Evolutionary conservation across 163 green algal species (phyloP).

Genomic region (Volvox carteri): DNA sequence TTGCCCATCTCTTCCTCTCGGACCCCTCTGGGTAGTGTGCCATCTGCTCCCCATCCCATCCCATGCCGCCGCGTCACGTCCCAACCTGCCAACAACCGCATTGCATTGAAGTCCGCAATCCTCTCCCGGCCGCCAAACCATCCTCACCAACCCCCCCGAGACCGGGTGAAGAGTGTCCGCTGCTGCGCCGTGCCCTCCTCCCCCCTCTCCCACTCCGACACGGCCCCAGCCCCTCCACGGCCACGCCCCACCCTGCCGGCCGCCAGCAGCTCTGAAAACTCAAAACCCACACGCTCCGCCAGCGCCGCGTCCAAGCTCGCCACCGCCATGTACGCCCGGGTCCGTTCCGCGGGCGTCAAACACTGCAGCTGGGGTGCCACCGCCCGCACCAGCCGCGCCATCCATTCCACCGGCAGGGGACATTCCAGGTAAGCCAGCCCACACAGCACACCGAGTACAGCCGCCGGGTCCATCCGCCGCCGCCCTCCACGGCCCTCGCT

Average conservation of each 20-base stretch:
- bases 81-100: too few relatives aligned
- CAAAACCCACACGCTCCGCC: constrained; percentile 31
- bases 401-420: constrained; percentile 28
- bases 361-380: constrained; percentile 4
- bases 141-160: constrained; percentile 33
- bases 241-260: background rate
- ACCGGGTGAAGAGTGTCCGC: constrained; percentile 27
- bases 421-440: constrained; percentile 25
- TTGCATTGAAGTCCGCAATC: too few relatives aligned
- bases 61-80: too few relatives aligned
- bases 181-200: constrained; percentile 50
- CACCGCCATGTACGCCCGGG: constrained; percentile 19
- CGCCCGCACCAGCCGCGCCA: constrained; percentile 14
- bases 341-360: background rate
- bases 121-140: too few relatives aligned
- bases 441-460: background rate
- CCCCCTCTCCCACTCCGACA: background rate
- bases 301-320: constrained; percentile 28
- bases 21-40: too few relatives aligned
- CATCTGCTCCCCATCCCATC: too few relatives aligned
- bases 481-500: background rate
- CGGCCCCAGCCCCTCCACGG: background rate
- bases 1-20: too few relatives aligned
- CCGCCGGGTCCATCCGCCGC: background rate
- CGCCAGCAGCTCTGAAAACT: constrained; percentile 26